A percentile compares a stretch with the other conserved stretches of the same genome.
phyloP scores from a whole-genome alignment of 805 yeast genomes.

The Pichia scutulata region DNA sequence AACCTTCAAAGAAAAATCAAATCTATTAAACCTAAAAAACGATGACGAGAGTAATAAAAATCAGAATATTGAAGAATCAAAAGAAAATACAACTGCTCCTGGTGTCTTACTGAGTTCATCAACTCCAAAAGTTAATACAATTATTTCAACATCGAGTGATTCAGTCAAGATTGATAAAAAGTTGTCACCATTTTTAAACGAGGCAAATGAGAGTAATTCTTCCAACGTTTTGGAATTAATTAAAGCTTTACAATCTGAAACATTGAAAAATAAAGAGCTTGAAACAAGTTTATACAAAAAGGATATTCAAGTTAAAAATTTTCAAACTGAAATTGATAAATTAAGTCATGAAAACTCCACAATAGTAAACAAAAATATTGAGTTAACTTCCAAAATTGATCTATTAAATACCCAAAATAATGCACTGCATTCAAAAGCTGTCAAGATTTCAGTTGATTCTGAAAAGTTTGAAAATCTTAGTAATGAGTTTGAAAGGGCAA shows the following conservation, averaged over 20 bases:
- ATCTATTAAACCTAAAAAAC: background rate
- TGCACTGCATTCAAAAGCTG: background rate
- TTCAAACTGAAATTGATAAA: background rate
- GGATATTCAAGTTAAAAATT: background rate
- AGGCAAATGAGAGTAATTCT: background rate
- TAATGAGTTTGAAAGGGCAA: constrained; percentile 1
- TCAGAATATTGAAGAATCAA: background rate
- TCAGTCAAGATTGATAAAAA: background rate
- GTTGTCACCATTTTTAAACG: background rate
- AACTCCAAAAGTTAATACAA: constrained; percentile 4
- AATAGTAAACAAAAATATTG: background rate
- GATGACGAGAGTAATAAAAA: background rate
- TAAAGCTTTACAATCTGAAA: background rate
- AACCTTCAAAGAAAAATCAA: background rate
- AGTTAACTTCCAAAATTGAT: background rate
- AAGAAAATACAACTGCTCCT: background rate
- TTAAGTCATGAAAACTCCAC: background rate
- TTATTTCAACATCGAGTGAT: background rate
- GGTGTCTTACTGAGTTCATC: constrained; percentile 1
- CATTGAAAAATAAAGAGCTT: background rate
- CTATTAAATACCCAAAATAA: background rate
- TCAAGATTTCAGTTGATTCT: background rate
- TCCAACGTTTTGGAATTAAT: background rate
- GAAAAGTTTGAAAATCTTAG: background rate
- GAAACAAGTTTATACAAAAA: background rate